These are phyloP conservation scores for Acanthamoeba lenticulata DNA, from an alignment of 208 protist genomes.

Conservation along the genomic window DNA sequence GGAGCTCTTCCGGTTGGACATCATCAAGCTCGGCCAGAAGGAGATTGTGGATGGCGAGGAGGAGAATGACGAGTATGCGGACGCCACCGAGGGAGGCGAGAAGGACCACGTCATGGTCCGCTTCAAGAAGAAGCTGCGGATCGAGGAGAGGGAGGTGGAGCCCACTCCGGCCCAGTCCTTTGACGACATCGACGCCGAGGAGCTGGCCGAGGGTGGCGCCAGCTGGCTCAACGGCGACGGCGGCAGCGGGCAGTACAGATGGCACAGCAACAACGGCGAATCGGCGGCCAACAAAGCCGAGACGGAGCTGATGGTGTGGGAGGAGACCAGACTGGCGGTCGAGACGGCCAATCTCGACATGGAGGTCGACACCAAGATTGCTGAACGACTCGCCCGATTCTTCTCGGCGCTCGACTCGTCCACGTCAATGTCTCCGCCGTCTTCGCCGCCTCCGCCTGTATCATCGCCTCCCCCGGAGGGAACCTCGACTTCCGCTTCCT, in stretches of 20 bases:
- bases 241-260: background rate
- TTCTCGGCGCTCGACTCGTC: background rate
- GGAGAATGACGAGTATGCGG: background rate
- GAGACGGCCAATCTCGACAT: background rate
- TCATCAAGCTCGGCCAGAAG: background rate
- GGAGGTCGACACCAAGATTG: background rate
- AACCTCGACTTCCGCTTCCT: too few species aligned
- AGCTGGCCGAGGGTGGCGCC: background rate
- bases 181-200: conserved; percentile 44
- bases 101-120: background rate
- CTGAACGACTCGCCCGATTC: background rate
- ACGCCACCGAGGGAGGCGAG: background rate
- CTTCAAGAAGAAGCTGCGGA: conserved; percentile 48
- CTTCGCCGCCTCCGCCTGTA: background rate
- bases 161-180: background rate
- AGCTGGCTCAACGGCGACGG: background rate
- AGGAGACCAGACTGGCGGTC: background rate
- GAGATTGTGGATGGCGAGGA: background rate
- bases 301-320: conserved; percentile 26
- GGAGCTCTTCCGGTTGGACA: background rate
- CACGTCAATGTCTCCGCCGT: background rate
- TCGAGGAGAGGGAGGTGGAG: background rate
- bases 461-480: too few species aligned
- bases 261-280: background rate
- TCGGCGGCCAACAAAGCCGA: background rate